These are phyloP conservation scores for Lactarius sp. DNA, from an alignment of 768 basidiomycete genomes.

Conservation along the genomic window DNA sequence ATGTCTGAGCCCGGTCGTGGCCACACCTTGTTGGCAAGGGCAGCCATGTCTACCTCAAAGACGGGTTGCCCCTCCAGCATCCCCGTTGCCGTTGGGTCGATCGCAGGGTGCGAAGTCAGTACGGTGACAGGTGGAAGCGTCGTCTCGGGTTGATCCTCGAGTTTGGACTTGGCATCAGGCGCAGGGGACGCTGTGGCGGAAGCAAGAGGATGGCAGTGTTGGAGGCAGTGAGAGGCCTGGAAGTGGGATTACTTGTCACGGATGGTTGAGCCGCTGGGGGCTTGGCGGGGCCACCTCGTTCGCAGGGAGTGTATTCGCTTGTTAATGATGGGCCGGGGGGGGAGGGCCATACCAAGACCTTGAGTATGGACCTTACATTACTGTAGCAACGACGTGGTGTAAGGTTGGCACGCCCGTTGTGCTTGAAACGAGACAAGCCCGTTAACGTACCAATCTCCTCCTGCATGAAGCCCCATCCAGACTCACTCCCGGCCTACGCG, in stretches of 20 bases:
- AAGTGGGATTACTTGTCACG: slow-evolving; percentile 15
- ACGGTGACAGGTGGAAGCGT: slow-evolving; percentile 63
- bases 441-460: too few species aligned
- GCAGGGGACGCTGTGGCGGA: not conserved
- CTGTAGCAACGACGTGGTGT: too few species aligned
- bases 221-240: slow-evolving; percentile 21
- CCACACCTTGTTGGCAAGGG: slow-evolving; percentile 84
- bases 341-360: slow-evolving; percentile 33
- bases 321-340: slow-evolving; percentile 63
- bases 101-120: slow-evolving; percentile 73
- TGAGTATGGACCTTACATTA: not conserved
- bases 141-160: slow-evolving; percentile 55
- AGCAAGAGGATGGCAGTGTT: slow-evolving; percentile 22
- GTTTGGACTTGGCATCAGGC: slow-evolving; percentile 14
- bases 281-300: slow-evolving; percentile 48
- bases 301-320: slow-evolving; percentile 76
- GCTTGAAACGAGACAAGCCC: too few species aligned
- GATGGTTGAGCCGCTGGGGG: slow-evolving; percentile 30
- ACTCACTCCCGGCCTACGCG: too few species aligned
- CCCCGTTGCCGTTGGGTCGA: slow-evolving; percentile 65
- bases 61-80: slow-evolving; percentile 72
- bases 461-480: too few species aligned
- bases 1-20: slow-evolving; percentile 86
- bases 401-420: too few species aligned
- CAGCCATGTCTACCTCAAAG: slow-evolving; percentile 75